These are phyloP conservation scores for Ustilago curta DNA, from an alignment of 1,284 basidiomycete genomes.

Conservation along the genomic window DNA sequence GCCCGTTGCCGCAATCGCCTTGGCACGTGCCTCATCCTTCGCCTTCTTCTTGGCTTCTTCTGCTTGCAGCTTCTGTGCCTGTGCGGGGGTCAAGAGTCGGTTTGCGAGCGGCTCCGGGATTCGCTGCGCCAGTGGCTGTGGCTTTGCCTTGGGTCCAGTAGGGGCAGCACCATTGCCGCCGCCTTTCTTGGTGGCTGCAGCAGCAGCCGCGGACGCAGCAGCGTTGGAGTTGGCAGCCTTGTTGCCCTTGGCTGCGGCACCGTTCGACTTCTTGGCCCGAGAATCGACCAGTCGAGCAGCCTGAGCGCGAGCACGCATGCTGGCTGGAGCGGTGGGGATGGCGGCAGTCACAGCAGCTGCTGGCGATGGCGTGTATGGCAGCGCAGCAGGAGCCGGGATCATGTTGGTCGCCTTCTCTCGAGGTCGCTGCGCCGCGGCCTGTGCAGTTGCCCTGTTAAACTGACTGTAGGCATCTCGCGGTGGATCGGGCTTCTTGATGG, in stretches of 20 bases:
- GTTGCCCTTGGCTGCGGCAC: constrained; percentile 7
- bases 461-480: constrained; percentile 39
- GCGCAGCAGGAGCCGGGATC: constrained; percentile 41
- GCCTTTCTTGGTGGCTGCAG: constrained; percentile 14
- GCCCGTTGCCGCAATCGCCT: constrained; percentile 37
- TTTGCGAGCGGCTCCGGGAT: constrained; percentile 51
- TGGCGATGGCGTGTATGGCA: constrained; percentile 39
- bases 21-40: constrained; percentile 25
- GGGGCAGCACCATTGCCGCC: background rate
- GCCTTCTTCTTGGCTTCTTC: constrained; percentile 54
- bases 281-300: constrained; percentile 36
- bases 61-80: constrained; percentile 46
- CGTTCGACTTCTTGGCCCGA: constrained; percentile 35
- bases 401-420: constrained; percentile 33
- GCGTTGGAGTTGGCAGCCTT: constrained; percentile 19
- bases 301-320: constrained; percentile 33
- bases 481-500: constrained; percentile 48
- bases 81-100: constrained; percentile 45
- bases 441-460: constrained; percentile 38
- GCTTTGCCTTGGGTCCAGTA: constrained; percentile 22
- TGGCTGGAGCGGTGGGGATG: constrained; percentile 46
- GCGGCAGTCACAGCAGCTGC: constrained; percentile 39
- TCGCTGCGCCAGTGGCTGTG: constrained; percentile 31
- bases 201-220: background rate
- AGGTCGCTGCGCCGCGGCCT: constrained; percentile 44